Evolutionary conservation across 148 eudicot genomes (phyloP).

Genomic region (Chenopodium suecicum): DNA sequence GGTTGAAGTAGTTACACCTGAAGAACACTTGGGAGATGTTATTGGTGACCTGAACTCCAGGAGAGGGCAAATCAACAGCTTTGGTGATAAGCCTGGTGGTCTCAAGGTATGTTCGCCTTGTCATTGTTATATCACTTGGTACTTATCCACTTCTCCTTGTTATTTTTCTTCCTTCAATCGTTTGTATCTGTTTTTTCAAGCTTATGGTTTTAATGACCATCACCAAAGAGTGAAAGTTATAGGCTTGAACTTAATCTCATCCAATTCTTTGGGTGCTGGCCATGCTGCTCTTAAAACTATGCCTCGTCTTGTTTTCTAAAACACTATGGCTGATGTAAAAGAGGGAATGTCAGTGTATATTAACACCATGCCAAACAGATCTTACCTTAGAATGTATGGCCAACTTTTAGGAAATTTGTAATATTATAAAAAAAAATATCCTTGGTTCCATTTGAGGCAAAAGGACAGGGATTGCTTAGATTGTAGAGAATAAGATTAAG

Average conservation of each 20-base stretch:
- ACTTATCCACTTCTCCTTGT: no score
- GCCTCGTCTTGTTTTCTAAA: neutral
- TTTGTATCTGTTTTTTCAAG: neutral
- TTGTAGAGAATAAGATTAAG: neutral
- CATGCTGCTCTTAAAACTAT: neutral
- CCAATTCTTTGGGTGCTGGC: neutral
- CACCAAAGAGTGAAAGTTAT: neutral
- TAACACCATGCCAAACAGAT: neutral
- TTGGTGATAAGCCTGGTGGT: constrained; percentile 94
- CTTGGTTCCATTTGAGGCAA: no score
- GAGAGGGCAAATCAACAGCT: constrained; percentile 91
- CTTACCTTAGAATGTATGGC: neutral
- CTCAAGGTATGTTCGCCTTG: constrained; percentile 62
- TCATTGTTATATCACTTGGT: neutral
- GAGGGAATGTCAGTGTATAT: neutral
- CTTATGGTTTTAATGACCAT: neutral
- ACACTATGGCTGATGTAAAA: neutral
- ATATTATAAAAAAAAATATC: no score
- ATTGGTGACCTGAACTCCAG: constrained; percentile 97
- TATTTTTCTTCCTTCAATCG: neutral
- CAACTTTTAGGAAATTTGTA: neutral
- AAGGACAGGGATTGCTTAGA: neutral
- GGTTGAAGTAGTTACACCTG: constrained; percentile 95
- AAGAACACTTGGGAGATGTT: constrained; percentile 95
- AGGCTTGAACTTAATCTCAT: neutral